These are phyloP conservation scores for Akebia trifoliata DNA, from an alignment of 164 flowering plant genomes.

Conservation along the genomic window DNA sequence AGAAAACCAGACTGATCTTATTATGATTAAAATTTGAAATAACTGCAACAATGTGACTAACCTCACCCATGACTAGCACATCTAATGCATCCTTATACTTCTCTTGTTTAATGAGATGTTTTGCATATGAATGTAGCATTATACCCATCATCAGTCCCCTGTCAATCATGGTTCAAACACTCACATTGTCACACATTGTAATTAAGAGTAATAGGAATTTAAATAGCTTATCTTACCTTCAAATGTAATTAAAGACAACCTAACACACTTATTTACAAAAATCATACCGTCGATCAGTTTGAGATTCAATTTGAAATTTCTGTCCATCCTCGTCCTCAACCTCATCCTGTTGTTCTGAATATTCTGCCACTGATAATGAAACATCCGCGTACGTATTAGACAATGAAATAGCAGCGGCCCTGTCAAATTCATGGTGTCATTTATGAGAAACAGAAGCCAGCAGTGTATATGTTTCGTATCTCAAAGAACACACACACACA, in stretches of 20 bases:
- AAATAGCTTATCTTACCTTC: not conserved
- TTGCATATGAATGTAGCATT: slow-evolving; percentile 84
- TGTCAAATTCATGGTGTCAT: slow-evolving; percentile 19
- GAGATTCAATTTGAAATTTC: slow-evolving; percentile 68
- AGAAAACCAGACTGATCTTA: too few species aligned
- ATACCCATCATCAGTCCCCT: slow-evolving; percentile 96
- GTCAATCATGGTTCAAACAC: slow-evolving; percentile 15
- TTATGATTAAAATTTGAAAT: not conserved
- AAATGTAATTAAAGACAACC: not conserved
- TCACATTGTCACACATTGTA: not conserved
- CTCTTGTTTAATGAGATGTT: slow-evolving; percentile 45
- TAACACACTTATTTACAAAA: not conserved
- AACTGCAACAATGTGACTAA: slow-evolving; percentile 24
- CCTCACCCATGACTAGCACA: slow-evolving; percentile 96
- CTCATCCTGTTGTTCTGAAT: too few species aligned
- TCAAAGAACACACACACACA: too few species aligned
- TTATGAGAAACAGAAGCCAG: not conserved
- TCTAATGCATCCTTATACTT: slow-evolving; percentile 79
- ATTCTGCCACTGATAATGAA: slow-evolving; percentile 69
- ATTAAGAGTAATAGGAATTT: not conserved
- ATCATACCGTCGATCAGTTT: slow-evolving; percentile 71
- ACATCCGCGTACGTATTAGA: slow-evolving; percentile 74
- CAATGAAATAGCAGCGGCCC: slow-evolving; percentile 72
- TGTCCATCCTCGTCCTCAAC: slow-evolving; percentile 88
- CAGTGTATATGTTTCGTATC: not conserved